Conservation (phyloP, 2,329 filamentous ascomycete genomes). For the Neodidymelliopsis sp. region DNA sequence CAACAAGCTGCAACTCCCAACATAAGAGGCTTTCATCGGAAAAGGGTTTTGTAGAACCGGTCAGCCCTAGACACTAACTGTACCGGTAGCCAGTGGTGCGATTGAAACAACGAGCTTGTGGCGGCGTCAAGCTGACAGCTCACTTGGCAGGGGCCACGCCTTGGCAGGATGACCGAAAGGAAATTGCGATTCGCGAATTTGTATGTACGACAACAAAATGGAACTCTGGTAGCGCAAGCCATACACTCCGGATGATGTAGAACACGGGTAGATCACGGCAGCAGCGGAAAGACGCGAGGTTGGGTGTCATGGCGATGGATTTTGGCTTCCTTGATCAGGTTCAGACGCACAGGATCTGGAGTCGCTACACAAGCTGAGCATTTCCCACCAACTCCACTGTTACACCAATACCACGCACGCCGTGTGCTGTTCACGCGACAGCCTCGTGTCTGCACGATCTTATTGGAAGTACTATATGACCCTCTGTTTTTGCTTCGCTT, state of each 20-base stretch:
- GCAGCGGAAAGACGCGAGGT: background rate
- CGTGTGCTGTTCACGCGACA: constrained; percentile 12
- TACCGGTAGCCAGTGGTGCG: constrained; percentile 2
- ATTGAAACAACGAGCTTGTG: constrained; percentile 15
- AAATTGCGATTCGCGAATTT: constrained; percentile 1
- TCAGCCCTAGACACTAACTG: constrained; percentile 3
- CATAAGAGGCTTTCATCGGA: constrained; percentile 10
- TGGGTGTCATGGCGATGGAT: background rate
- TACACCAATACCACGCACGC: constrained; percentile 7
- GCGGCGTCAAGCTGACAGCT: constrained; percentile 5
- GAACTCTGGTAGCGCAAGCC: constrained; percentile 3
- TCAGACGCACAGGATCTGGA: too few species aligned
- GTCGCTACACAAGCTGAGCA: background rate
- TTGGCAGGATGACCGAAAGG: constrained; percentile 6
- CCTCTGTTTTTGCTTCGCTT: constrained; percentile 6
- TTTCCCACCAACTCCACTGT: background rate
- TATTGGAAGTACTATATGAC: constrained; percentile 16
- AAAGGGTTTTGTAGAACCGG: background rate
- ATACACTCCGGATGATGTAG: constrained; percentile 1
- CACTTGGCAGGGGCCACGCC: constrained; percentile 21
- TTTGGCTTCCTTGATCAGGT: constrained; percentile 7
- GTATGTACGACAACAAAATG: background rate
- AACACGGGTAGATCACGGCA: constrained; percentile 10
- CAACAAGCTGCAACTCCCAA: background rate
- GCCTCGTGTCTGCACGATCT: constrained; percentile 20